phyloP scores from a whole-genome alignment of 2,329 filamentous ascomycete species.

The Colletotrichum sp. region DNA sequence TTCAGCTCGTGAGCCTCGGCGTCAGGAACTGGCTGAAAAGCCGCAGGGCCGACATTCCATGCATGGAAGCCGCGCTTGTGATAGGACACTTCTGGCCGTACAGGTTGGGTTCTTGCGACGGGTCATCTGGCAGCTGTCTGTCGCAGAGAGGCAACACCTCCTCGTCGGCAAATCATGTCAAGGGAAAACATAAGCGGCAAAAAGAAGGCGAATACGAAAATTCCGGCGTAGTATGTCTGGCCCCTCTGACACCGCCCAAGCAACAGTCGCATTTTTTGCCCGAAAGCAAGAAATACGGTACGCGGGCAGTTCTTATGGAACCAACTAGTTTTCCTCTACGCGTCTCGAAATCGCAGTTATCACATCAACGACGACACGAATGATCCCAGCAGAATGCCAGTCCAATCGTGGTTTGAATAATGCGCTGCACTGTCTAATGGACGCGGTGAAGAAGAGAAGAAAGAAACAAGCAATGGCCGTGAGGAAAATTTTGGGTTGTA shows the following conservation, averaged over 20 bases:
- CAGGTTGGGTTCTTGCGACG: neutral
- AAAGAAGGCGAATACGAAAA: neutral
- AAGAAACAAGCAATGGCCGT: constrained; percentile 40
- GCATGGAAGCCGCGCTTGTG: neutral
- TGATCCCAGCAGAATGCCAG: constrained; percentile 72
- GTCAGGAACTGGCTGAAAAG: neutral
- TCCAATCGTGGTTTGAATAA: constrained; percentile 61
- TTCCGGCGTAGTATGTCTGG: constrained; percentile 60
- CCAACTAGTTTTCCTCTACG: constrained; percentile 52
- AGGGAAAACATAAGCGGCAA: neutral
- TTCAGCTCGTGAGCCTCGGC: constrained; percentile 7
- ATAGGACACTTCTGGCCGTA: neutral
- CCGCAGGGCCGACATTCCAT: neutral
- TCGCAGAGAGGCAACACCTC: neutral
- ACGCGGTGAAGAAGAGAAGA: constrained; percentile 63
- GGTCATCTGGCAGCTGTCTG: neutral
- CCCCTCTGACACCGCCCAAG: constrained; percentile 86
- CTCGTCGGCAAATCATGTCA: neutral
- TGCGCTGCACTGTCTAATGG: constrained; percentile 89
- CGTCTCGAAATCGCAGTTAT: constrained; percentile 53
- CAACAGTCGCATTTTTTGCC: constrained; percentile 43
- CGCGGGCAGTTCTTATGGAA: constrained; percentile 78
- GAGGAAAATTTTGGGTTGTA: constrained; percentile 21
- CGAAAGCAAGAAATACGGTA: constrained; percentile 31
- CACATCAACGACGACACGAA: constrained; percentile 62